These are phyloP conservation scores for Sporothrix globosa DNA, from an alignment of 2,329 filamentous ascomycete genomes.

Conservation along the genomic window DNA sequence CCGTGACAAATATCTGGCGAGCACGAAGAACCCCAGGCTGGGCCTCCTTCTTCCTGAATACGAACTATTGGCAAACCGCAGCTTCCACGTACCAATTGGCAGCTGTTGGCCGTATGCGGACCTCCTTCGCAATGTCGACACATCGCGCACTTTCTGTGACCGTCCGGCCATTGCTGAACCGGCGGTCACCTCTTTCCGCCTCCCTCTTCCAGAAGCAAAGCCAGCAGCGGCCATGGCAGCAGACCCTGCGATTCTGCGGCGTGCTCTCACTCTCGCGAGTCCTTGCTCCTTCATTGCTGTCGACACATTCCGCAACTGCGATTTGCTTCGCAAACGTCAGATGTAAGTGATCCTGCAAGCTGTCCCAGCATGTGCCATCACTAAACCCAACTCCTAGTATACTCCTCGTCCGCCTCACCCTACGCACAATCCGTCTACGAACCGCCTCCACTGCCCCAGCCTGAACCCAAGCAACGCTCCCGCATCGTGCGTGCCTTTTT, in stretches of 20 bases:
- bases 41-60: neutral
- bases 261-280: neutral
- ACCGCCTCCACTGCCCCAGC: constrained; percentile 9
- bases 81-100: neutral
- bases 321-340: neutral
- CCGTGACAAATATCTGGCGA: neutral
- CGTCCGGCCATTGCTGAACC: constrained; percentile 11
- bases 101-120: neutral
- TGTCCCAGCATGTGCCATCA: no score
- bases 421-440: constrained; percentile 37
- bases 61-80: neutral
- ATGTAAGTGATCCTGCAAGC: neutral
- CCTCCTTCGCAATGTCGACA: constrained; percentile 11
- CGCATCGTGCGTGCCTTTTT: constrained; percentile 14
- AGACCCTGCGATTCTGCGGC: neutral
- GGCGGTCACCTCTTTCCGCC: neutral
- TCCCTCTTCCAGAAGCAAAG: neutral
- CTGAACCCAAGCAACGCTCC: constrained; percentile 22
- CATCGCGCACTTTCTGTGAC: neutral
- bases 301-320: neutral
- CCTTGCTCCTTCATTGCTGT: neutral
- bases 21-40: neutral
- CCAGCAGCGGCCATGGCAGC: constrained; percentile 22
- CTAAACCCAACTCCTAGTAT: neutral
- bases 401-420: constrained; percentile 1